These are phyloP conservation scores for Neospora caninum DNA, from an alignment of 169 alveolate species.

Conservation along the genomic window DNA sequence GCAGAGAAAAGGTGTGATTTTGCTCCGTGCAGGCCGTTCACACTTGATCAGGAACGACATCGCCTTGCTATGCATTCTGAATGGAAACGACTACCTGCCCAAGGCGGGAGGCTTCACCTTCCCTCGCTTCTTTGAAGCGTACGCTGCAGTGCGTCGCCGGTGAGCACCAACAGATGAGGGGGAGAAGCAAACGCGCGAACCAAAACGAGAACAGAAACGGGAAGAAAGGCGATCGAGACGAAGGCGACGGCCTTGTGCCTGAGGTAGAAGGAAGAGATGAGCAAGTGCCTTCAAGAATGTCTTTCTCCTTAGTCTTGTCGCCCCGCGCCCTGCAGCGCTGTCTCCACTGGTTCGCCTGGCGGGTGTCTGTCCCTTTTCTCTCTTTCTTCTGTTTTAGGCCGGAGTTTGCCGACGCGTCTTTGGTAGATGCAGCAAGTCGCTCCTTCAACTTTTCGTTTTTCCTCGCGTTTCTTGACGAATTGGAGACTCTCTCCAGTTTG, in stretches of 20 bases:
- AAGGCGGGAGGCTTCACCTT: slow-evolving; percentile 75
- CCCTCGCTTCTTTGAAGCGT: slow-evolving; percentile 70
- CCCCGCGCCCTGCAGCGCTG: too few species aligned
- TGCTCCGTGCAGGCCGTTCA: slow-evolving; percentile 39
- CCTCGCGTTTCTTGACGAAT: slow-evolving; percentile 43
- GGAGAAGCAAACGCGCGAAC: background rate
- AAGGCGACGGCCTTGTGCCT: too few species aligned
- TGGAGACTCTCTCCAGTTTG: background rate
- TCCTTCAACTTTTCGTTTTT: slow-evolving; percentile 34
- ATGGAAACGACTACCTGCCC: slow-evolving; percentile 78
- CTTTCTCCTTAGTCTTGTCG: too few species aligned
- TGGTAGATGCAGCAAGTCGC: slow-evolving; percentile 24
- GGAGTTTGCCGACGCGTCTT: slow-evolving; percentile 2
- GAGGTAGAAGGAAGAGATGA: too few species aligned
- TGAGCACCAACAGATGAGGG: background rate
- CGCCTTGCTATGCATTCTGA: slow-evolving; percentile 70
- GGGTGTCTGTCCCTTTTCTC: background rate
- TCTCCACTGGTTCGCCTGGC: background rate
- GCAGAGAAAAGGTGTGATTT: background rate
- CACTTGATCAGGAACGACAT: slow-evolving; percentile 68
- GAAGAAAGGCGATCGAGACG: too few species aligned
- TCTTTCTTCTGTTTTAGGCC: slow-evolving; percentile 21
- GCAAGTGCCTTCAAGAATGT: too few species aligned
- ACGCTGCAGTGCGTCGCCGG: slow-evolving; percentile 49
- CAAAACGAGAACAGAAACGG: too few species aligned